Conservation (phyloP, 148 eudicot species). For the Silene uniflora region DNA sequence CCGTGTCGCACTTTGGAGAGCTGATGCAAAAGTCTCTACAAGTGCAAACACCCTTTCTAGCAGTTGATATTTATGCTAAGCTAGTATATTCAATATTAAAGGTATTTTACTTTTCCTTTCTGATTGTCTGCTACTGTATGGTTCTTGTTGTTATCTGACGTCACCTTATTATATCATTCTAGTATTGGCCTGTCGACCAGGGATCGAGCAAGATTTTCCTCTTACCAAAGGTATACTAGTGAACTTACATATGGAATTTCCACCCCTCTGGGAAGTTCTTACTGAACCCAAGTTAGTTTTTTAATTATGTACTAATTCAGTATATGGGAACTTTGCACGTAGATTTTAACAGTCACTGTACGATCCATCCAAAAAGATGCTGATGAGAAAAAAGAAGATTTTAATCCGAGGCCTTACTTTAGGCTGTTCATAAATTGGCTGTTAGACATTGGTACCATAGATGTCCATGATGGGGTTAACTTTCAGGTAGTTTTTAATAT, state of each 20-base stretch:
- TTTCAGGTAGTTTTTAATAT: conserved; percentile 51
- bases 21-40: conserved; percentile 68
- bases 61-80: conserved; percentile 86
- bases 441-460: conserved; percentile 67
- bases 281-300: neutral
- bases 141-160: conserved; percentile 15
- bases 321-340: neutral
- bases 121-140: neutral
- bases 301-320: neutral
- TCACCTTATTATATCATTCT: conserved; percentile 18
- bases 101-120: conserved; percentile 36
- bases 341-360: conserved; percentile 80
- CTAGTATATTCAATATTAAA: conserved; percentile 76
- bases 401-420: conserved; percentile 89
- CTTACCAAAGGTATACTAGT: conserved; percentile 63
- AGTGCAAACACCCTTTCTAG: conserved; percentile 74
- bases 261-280: neutral
- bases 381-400: conserved; percentile 71
- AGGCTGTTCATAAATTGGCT: conserved; percentile 87
- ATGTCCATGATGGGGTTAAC: conserved; percentile 76
- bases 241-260: neutral
- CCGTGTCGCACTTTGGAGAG: conserved; percentile 82
- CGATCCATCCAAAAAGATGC: conserved; percentile 75
- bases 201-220: conserved; percentile 71
- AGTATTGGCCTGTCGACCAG: conserved; percentile 82